Base-by-base conservation (phyloP, 1,284 basidiomycete genomes). In the Pterulicium gracile region DNA sequence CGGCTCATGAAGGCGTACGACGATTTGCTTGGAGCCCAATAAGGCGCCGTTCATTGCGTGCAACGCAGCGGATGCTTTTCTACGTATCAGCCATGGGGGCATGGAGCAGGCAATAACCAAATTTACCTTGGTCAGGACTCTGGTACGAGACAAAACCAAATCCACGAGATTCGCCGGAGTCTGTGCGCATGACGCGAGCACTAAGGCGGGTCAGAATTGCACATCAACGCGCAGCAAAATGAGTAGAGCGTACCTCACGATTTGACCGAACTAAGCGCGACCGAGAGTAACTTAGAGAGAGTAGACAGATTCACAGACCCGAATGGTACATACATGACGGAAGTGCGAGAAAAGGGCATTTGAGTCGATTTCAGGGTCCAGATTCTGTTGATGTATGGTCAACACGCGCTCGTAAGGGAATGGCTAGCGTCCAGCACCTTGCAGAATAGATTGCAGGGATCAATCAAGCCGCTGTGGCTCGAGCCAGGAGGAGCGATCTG, bases 91-190 rank as follows among this genome's bases (percentile, higher is more conserved):
- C 47, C 24, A 2, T 53, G 42, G 3, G 14, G 18, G 27, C 48
- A 47, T 47, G 24, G 50, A 44, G 46, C 32, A 45, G 35, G 7
- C 32, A 21, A 21, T 39, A 44, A 20, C 42, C 5, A 22, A 23
- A 44, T 64, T 46, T 55, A 88, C 88, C 88, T 73, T 91, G 85
- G 52, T 86, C 81, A 12, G 90, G 86, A 12, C 76, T 75, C 57
- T 88, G 81, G 65, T 70, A 97, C 20, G 87, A 90, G 48, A 97
- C 94, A 58, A 97, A 98, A n/a, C 93, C 93, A 58, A 95, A 97
- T 3, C 91, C 91, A 48, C 89, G 82, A 61, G 86, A 89, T 46
- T 86, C 79, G 18, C 88, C 86, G 10, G 7, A 10, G 54, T 92
- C 85, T 57, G 92, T 92, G 19, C 89, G 79, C 93, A 96, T 96